Conservation (phyloP, 331 rosid species). For the Cydonia oblonga region DNA sequence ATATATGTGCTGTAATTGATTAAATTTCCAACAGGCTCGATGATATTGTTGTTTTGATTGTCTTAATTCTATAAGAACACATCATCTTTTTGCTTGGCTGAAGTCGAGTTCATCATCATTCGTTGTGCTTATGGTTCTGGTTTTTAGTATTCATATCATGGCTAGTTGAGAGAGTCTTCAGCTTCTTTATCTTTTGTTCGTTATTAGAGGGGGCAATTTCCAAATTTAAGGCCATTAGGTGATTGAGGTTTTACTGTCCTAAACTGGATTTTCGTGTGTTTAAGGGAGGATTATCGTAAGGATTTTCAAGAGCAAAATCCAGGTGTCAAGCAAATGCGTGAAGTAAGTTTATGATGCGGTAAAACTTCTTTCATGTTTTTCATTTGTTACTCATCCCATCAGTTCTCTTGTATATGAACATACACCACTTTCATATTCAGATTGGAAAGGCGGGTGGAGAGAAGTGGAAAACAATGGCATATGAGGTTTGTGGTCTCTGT, state of each 20-base stretch:
- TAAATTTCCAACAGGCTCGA: neutral
- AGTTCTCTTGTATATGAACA: neutral
- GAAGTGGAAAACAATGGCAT: constrained; percentile 93
- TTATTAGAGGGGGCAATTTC: no score
- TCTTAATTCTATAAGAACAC: neutral
- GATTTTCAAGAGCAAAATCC: constrained; percentile 78
- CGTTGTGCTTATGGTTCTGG: no score
- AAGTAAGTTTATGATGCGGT: constrained; percentile 34
- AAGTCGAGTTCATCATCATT: no score
- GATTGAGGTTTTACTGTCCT: constrained; percentile 1
- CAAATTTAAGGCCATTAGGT: no score
- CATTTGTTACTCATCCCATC: neutral
- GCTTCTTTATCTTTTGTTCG: no score
- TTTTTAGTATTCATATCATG: no score
- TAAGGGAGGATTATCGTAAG: constrained; percentile 91
- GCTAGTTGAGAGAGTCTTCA: no score
- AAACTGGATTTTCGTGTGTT: constrained; percentile 20
- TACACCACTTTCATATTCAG: constrained; percentile 31
- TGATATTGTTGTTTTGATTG: neutral
- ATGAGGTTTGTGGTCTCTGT: constrained; percentile 45
- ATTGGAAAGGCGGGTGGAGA: constrained; percentile 94
- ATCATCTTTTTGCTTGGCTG: neutral
- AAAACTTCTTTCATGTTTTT: neutral
- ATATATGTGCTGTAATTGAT: neutral
- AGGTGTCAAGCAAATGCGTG: constrained; percentile 75